Evolutionary conservation across 495 filamentous ascomycete species (phyloP).

Genomic region (Penicillium canariense): DNA sequence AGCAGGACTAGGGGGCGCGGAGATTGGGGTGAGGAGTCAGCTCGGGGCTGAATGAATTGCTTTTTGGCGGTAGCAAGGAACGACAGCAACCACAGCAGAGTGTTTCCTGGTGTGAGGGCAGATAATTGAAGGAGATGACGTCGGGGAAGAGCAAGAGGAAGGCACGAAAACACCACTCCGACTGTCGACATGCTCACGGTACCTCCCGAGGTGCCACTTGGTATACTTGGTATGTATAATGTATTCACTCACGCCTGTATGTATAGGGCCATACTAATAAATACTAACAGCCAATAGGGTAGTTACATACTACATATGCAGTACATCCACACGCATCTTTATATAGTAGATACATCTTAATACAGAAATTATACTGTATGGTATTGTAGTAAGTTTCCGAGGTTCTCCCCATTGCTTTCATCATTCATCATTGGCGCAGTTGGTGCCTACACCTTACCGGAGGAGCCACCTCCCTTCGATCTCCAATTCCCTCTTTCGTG

Average conservation of each 20-base stretch:
- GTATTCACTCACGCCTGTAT: not conserved
- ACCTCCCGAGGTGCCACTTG: slow-evolving; percentile 24
- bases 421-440: slow-evolving; percentile 16
- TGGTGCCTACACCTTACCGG: slow-evolving; percentile 14
- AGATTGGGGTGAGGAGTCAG: not conserved
- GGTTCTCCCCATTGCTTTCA: not conserved
- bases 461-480: slow-evolving; percentile 6
- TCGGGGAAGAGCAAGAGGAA: slow-evolving; percentile 4
- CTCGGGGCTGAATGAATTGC: not conserved
- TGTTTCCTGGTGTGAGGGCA: not conserved
- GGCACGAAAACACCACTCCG: slow-evolving; percentile 24
- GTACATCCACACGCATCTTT: no score
- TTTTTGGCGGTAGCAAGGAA: not conserved
- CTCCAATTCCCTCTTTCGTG: not conserved
- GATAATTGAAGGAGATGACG: slow-evolving; percentile 5
- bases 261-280: no score
- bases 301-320: no score
- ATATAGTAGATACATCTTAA: no score
- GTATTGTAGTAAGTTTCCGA: no score
- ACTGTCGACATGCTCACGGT: slow-evolving; percentile 27
- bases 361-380: not conserved
- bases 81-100: no score
- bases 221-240: not conserved
- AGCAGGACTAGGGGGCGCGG: not conserved
- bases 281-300: no score